Percentiles rank a stretch among this genome's conserved stretches.
These are phyloP conservation scores for Aspergillus aculeatinus DNA, from an alignment of 2,329 filamentous ascomycete species.

Conservation along the genomic window DNA sequence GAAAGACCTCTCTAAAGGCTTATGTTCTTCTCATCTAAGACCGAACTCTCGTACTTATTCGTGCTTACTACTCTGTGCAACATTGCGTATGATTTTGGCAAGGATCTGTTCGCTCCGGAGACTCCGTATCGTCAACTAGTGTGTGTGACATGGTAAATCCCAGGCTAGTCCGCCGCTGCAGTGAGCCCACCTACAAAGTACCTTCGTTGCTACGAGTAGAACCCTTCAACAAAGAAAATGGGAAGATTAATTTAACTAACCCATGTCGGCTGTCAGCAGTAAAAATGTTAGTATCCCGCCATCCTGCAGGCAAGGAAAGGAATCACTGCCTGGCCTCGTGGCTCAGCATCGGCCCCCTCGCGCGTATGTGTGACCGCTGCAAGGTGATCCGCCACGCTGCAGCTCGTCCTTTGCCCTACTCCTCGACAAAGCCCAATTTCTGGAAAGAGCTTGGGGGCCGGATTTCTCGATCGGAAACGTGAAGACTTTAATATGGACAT, in stretches of 20 bases:
- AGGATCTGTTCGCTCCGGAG: background rate
- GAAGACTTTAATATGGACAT: background rate
- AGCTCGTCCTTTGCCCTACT: conserved; percentile 2
- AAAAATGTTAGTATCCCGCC: background rate
- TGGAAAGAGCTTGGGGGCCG: conserved; percentile 2
- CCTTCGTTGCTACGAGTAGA: background rate
- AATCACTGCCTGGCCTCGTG: background rate
- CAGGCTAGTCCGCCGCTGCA: background rate
- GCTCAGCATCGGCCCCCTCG: background rate
- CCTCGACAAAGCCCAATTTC: background rate
- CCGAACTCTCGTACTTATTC: background rate
- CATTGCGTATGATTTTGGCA: background rate
- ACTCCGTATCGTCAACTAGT: background rate
- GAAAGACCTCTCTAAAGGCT: background rate
- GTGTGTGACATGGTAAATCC: background rate
- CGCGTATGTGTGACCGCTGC: conserved; percentile 4
- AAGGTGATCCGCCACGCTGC: conserved; percentile 1
- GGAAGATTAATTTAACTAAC: background rate
- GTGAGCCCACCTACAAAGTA: too few species aligned
- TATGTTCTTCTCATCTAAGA: background rate
- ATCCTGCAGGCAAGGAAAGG: background rate
- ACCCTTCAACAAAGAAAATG: background rate
- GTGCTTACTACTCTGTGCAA: background rate
- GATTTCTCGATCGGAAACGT: background rate
- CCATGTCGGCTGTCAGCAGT: background rate